A percentile compares a stretch with the other conserved stretches of the same genome.
Evolutionary conservation across 2,329 filamentous ascomycete species (phyloP).

Genomic region (Nemania abortiva): DNA sequence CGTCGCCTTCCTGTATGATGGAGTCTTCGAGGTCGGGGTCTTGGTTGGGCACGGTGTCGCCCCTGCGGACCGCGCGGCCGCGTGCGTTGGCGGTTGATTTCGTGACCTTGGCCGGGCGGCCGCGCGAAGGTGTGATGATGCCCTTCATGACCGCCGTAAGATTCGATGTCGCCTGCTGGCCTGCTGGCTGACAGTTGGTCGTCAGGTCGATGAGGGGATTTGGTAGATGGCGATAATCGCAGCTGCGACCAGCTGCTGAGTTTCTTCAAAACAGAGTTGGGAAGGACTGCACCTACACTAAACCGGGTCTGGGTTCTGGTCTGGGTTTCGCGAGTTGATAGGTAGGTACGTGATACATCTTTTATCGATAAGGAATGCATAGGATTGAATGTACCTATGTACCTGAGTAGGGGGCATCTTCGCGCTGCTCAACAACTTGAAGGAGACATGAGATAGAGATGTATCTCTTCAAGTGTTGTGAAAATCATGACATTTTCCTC

Average conservation of each 20-base stretch:
- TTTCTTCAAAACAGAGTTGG: conserved; percentile 8
- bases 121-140: conserved; percentile 54
- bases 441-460: no score
- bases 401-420: neutral
- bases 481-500: no score
- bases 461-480: no score
- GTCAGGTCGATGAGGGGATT: conserved; percentile 46
- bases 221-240: conserved; percentile 39
- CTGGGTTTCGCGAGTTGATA: neutral
- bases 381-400: no score
- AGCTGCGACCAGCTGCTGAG: conserved; percentile 52
- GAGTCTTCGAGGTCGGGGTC: conserved; percentile 50
- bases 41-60: conserved; percentile 52
- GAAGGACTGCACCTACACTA: conserved; percentile 9
- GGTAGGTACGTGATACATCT: neutral
- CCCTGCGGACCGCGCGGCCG: conserved; percentile 49
- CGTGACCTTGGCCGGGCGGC: conserved; percentile 59
- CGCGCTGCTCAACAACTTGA: no score
- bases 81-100: conserved; percentile 53
- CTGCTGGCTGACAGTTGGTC: conserved; percentile 53
- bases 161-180: conserved; percentile 43
- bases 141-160: conserved; percentile 51
- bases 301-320: neutral
- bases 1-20: conserved; percentile 46
- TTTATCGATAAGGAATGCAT: neutral